Percentiles rank a stretch among this genome's conserved stretches.
Conservation (phyloP, 176 grass and related monocot genomes). For the Guadua angustifolia region DNA sequence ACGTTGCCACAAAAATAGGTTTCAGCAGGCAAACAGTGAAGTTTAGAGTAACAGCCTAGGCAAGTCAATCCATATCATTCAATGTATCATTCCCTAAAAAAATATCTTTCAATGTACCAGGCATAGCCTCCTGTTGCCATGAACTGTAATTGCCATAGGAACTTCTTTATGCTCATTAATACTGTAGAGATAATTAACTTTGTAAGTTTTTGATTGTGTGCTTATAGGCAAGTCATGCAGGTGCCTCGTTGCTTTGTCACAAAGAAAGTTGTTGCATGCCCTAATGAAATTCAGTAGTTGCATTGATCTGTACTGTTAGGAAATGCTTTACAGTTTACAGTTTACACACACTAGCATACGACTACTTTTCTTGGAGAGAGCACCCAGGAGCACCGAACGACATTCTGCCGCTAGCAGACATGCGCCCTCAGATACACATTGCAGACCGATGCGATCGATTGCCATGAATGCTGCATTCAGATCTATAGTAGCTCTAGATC, state of each 20-base stretch:
- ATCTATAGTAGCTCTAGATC: slow-evolving; percentile 24
- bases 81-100: not conserved
- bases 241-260: not conserved
- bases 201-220: not conserved
- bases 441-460: slow-evolving; percentile 6
- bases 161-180: not conserved
- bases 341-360: not conserved
- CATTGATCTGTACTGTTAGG: not conserved
- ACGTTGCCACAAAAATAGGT: not conserved
- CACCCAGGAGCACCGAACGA: not conserved
- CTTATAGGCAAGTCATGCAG: not conserved
- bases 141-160: not conserved
- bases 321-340: not conserved
- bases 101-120: slow-evolving; percentile 7
- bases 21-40: slow-evolving; percentile 39
- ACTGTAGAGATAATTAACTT: not conserved
- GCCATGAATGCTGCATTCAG: slow-evolving; percentile 42
- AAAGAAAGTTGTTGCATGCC: not conserved
- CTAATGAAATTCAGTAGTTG: not conserved
- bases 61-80: slow-evolving; percentile 6
- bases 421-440: slow-evolving; percentile 29
- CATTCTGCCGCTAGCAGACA: slow-evolving; percentile 1
- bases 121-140: not conserved
- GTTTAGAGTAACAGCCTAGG: slow-evolving; percentile 32
- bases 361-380: not conserved